Evolutionary conservation across 129 eudicot species (phyloP).

Genomic region (Ambrosia trifida): DNA sequence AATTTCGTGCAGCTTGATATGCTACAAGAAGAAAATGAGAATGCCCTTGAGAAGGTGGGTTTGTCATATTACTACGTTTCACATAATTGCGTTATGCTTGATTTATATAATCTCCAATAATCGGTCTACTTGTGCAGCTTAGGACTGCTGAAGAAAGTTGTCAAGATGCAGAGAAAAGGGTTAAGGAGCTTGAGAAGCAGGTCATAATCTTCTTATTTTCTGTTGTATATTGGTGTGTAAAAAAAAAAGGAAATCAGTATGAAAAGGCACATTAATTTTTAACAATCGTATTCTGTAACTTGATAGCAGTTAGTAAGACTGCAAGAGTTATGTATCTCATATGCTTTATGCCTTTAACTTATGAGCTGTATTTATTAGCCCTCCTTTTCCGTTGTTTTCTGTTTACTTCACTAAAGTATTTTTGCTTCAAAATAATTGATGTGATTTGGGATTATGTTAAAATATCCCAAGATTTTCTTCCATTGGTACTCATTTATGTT

Average conservation of each 20-base stretch:
- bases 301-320: not conserved
- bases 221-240: constrained; percentile 4
- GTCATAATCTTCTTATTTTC: constrained; percentile 36
- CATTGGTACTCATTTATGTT: not conserved
- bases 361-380: too few relatives aligned
- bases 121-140: constrained; percentile 51
- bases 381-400: not conserved
- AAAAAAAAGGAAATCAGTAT: constrained; percentile 10
- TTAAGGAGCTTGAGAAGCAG: constrained; percentile 99
- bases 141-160: constrained; percentile 82
- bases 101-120: constrained; percentile 16
- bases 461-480: not conserved
- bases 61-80: constrained; percentile 4
- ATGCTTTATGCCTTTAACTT: too few relatives aligned
- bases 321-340: constrained; percentile 3
- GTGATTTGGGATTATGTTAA: constrained; percentile 24
- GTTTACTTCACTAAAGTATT: not conserved
- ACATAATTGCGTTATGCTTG: constrained; percentile 6
- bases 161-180: constrained; percentile 87
- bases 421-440: constrained; percentile 6
- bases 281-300: constrained; percentile 8
- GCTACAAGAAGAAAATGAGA: constrained; percentile 93
- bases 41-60: constrained; percentile 70
- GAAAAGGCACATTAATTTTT: constrained; percentile 14
- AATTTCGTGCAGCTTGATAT: constrained; percentile 78